Conservation (phyloP, 106 monocot species). For the Narthecium ossifragum region DNA sequence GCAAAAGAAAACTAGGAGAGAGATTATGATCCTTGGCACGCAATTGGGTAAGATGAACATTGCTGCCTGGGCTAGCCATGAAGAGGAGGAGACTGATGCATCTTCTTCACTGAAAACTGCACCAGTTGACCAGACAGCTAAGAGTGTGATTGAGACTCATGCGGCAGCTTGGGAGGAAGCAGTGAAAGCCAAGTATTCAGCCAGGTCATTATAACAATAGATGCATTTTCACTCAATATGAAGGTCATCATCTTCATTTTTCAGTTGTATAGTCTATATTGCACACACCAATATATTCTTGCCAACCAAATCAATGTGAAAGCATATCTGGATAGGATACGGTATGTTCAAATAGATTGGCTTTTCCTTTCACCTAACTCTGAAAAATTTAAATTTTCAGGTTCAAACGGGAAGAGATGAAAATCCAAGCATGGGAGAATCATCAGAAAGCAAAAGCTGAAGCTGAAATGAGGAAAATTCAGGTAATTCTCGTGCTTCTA, state of each 20-base stretch:
- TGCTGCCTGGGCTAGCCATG: conserved; percentile 92
- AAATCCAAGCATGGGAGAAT: conserved; percentile 91
- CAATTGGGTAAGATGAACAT: conserved; percentile 85
- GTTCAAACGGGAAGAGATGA: conserved; percentile 71
- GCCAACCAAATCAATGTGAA: too few relatives aligned
- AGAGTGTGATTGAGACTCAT: conserved; percentile 46
- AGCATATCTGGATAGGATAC: too few relatives aligned
- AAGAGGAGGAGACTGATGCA: conserved; percentile 46
- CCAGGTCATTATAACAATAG: conserved; percentile 54
- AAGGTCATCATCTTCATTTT: too few relatives aligned
- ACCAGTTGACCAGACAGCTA: conserved; percentile 19
- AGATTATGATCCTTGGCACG: conserved; percentile 84
- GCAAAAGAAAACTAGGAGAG: conserved; percentile 72
- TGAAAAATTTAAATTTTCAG: conserved; percentile 38
- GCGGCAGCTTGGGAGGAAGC: conserved; percentile 96
- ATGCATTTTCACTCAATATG: too few relatives aligned
- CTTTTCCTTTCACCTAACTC: too few relatives aligned
- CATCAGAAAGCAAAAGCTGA: conserved; percentile 83
- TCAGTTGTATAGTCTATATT: too few relatives aligned
- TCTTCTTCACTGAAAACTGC: conserved; percentile 21
- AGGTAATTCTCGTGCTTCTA: too few relatives aligned
- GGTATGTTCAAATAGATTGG: too few relatives aligned
- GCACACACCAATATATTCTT: too few relatives aligned
- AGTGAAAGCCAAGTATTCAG: conserved; percentile 78
- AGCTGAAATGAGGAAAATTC: conserved; percentile 76